phyloP scores from a whole-genome alignment of 2,329 filamentous ascomycete genomes.

The Claviceps sp. region DNA sequence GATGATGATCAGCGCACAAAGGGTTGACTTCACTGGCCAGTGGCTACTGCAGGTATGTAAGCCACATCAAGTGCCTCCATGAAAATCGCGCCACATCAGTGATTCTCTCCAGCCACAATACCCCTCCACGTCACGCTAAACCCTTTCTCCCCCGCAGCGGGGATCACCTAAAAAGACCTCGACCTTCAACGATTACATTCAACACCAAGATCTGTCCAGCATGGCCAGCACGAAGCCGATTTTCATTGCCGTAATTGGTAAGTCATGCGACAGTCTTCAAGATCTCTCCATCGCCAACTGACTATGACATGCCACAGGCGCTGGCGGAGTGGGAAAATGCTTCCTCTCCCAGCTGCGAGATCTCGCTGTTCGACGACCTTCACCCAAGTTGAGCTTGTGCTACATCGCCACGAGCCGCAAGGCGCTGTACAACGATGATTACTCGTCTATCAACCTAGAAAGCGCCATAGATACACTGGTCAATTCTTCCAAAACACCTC shows the following conservation, averaged over 20 bases:
- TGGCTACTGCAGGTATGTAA: no score
- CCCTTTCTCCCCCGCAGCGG: conserved; percentile 21
- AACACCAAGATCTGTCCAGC: conserved; percentile 8
- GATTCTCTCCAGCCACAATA: conserved; percentile 3
- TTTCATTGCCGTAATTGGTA: conserved; percentile 40
- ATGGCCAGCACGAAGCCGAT: conserved; percentile 36
- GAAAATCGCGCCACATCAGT: not conserved
- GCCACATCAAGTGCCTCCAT: not conserved
- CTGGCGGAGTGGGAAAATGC: conserved; percentile 82
- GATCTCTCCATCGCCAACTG: conserved; percentile 1
- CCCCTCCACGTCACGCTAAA: conserved; percentile 4
- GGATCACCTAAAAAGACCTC: conserved; percentile 15
- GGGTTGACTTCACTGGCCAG: no score
- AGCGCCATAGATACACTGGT: conserved; percentile 49
- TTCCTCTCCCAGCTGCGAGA: conserved; percentile 72
- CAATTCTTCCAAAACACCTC: conserved; percentile 49
- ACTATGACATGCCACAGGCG: conserved; percentile 41
- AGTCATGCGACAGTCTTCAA: not conserved
- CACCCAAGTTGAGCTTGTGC: conserved; percentile 61
- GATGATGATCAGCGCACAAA: not conserved
- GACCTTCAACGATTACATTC: conserved; percentile 9
- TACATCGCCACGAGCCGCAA: conserved; percentile 80
- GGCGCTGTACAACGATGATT: conserved; percentile 62
- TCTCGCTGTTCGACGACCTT: conserved; percentile 52
- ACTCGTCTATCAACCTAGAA: conserved; percentile 51